Base-by-base conservation (phyloP, 495 filamentous ascomycete genomes). In the Pseudomonodictys pantanalensis region DNA sequence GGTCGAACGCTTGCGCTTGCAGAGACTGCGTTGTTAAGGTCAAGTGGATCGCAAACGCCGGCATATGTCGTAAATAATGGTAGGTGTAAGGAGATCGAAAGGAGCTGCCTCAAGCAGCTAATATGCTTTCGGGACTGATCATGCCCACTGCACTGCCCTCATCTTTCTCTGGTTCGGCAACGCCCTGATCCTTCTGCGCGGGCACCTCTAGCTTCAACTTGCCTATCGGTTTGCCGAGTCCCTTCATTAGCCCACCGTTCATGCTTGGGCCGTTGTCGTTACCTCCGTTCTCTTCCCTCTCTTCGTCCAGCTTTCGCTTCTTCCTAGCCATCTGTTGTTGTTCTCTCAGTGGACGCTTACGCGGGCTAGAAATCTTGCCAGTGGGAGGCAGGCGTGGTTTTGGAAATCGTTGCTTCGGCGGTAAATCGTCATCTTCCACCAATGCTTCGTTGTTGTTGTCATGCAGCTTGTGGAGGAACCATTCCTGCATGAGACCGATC, bases 401-500 rank as follows among this genome's bases (percentile, higher is more conserved):
- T n/a, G 91, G 89, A 55, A 87, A 84, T 41, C 92, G 79, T 73
- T 97, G 92, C 71, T 97, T 97, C 28, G 81, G 79, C 25, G 95
- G 95, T 23, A 99, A 75, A 62, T 97, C 92, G 65, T 97, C 91
- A 72, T 99, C 93, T 78, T 99, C 93, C 41, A 95, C 76, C 58
- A 97, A 79, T 29, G 89, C 85, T 68, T 91, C 81, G 68, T 92
- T 87, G 68, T 82, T 81, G 70, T 90, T 89, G 43, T 88, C 83
- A 66, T 89, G 85, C 42, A 99, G 75, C 69, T 95, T 96, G 63
- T 83, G 82, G 50, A 88, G 84, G 79, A 97, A 95, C 81, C 95
- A 97, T 51, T 86, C 83, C 69, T 87, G 88, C 18, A 95, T 85
- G 35, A 97, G 79, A 11, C 89, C 91, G 60, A 97, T 89, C 69